phyloP scores from a whole-genome alignment of 2,329 filamentous ascomycete genomes.

The Chrysosporium keratinophilum region DNA sequence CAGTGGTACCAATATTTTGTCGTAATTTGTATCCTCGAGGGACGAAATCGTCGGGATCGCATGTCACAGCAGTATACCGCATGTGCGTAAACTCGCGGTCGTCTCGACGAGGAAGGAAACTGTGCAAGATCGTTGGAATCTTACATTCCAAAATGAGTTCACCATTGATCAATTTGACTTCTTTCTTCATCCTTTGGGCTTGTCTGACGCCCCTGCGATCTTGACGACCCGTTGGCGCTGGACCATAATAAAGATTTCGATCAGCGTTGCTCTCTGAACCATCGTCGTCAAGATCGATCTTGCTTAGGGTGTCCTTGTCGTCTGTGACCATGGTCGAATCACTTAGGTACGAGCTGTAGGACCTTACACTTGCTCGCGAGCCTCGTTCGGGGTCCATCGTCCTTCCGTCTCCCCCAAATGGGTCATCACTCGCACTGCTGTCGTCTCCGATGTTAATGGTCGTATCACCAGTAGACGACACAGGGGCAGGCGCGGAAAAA shows the following conservation, averaged over 20 bases:
- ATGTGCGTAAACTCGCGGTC: constrained; percentile 97
- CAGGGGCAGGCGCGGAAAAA: constrained; percentile 52
- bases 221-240: constrained; percentile 77
- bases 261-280: constrained; percentile 47
- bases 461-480: constrained; percentile 24
- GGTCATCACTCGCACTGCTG: constrained; percentile 60
- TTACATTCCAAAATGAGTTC: constrained; percentile 97
- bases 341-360: constrained; percentile 53
- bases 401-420: constrained; percentile 50
- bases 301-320: constrained; percentile 36
- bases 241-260: constrained; percentile 61
- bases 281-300: constrained; percentile 38
- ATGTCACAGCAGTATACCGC: constrained; percentile 98
- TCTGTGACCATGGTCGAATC: constrained; percentile 50
- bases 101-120: constrained; percentile 83
- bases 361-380: constrained; percentile 47
- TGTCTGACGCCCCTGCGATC: constrained; percentile 75
- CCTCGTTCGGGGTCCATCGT: constrained; percentile 44
- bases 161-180: constrained; percentile 92
- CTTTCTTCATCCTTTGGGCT: constrained; percentile 82
- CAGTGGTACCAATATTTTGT: constrained; percentile 74
- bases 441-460: constrained; percentile 42
- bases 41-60: constrained; percentile 89
- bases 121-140: constrained; percentile 96
- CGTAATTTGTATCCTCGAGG: constrained; percentile 81